Evolutionary conservation across 2,329 filamentous ascomycete species (phyloP), one percentile per base, ranked within the genome.

Genomic region (Hymenoscyphus scutula): DNA sequence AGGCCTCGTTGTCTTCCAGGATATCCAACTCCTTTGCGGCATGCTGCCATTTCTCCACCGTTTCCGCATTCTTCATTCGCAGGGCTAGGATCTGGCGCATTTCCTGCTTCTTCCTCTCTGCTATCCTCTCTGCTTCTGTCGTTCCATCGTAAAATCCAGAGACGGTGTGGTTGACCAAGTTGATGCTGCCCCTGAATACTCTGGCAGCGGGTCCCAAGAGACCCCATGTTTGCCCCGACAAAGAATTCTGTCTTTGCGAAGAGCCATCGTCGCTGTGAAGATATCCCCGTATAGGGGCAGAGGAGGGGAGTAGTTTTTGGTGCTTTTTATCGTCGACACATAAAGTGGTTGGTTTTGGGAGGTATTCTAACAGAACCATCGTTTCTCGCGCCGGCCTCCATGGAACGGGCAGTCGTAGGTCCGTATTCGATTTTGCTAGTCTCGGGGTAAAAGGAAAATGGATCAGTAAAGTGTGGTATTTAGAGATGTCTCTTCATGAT

Each of bases 11-110:
- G 54, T 88, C 88, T 74, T 97, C 91, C 15, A 97, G 78, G 10
- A 81, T 75, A 73, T 97, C 93, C 53, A 97, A 83, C 72, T 93
- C 88, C 53, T 81, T 81, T 2, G 93, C 93, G 10, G 90, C 89
- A 17, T 79, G 79, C 68, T 88, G 84, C 92, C 93, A 97, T 72
- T 92, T 86, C 57, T 82, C 78, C 68, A 87, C 83, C 1, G 84
- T 84, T 63, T 85, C 82, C 65, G 91, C 88, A 76, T 86, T 84
- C 67, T 85, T 84, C 81, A 93, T 82, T 65, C 83, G 83, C 65
- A 86, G 73, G 64, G 84, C 82, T 51, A 92, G 74, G 10, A 89
- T 80, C 71, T 88, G 84, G 73, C 83, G 87, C 64, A 81, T 81
- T 69, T 87, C 82, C 58, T 87, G 84, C n/a, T 75, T 71, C 48